These are phyloP conservation scores for Penicillium daleae DNA, from an alignment of 495 filamentous ascomycete genomes.

Conservation along the genomic window DNA sequence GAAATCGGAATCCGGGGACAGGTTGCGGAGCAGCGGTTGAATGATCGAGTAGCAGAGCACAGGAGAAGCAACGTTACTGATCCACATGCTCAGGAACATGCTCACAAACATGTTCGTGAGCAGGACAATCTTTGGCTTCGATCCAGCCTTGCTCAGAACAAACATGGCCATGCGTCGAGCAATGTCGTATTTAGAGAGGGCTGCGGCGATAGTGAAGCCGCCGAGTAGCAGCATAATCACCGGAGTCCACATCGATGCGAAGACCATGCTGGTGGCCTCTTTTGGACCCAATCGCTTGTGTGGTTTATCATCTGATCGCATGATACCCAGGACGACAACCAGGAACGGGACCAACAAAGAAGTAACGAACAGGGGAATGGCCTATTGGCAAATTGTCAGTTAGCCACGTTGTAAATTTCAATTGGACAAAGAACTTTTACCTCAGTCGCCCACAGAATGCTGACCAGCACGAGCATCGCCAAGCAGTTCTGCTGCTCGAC, in stretches of 20 bases:
- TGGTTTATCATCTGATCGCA: slow-evolving; percentile 73
- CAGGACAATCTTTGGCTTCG: slow-evolving; percentile 82
- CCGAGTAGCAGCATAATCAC: slow-evolving; percentile 98
- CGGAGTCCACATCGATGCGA: slow-evolving; percentile 97
- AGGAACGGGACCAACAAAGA: slow-evolving; percentile 93
- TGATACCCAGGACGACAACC: slow-evolving; percentile 82
- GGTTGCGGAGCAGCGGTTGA: slow-evolving; percentile 91
- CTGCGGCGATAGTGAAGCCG: slow-evolving; percentile 94
- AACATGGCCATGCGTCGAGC: slow-evolving; percentile 96
- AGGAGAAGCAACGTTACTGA: slow-evolving; percentile 96
- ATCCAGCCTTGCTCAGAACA: slow-evolving; percentile 95
- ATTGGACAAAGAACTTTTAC: slow-evolving; percentile 48
- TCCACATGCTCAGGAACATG: slow-evolving; percentile 97
- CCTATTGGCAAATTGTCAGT: slow-evolving; percentile 51
- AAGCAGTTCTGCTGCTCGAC: slow-evolving; percentile 95
- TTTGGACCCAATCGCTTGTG: slow-evolving; percentile 71
- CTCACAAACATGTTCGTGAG: slow-evolving; percentile 98
- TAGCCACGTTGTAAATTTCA: slow-evolving; percentile 2
- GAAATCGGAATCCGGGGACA: slow-evolving; percentile 86
- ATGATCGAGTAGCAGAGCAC: slow-evolving; percentile 95
- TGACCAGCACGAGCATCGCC: slow-evolving; percentile 91
- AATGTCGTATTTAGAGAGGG: slow-evolving; percentile 95
- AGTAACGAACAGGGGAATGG: slow-evolving; percentile 96
- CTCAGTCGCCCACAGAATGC: slow-evolving; percentile 95
- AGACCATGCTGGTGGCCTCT: slow-evolving; percentile 77